Conservation (phyloP, 805 yeast species). For the Nakazawaea peltata region DNA sequence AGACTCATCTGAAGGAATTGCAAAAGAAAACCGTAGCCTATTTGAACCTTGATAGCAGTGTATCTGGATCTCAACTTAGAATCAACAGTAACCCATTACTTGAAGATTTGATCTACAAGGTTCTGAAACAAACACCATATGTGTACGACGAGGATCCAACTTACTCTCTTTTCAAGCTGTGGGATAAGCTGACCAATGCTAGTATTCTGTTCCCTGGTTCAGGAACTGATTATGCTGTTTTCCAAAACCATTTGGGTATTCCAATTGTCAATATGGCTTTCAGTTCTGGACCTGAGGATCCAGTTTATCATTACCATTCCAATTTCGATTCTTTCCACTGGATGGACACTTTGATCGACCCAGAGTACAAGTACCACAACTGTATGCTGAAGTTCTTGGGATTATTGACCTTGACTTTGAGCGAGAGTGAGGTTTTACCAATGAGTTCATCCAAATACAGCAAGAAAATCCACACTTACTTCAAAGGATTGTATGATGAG, state of each 20-base stretch:
- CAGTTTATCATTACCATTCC: conserved; percentile 52
- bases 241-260: conserved; percentile 60
- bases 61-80: conserved; percentile 40
- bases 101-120: conserved; percentile 32
- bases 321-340: conserved; percentile 51
- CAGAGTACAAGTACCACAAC: conserved; percentile 44
- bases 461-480: conserved; percentile 29
- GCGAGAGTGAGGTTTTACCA: conserved; percentile 50
- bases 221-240: conserved; percentile 48
- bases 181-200: conserved; percentile 27
- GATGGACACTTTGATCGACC: conserved; percentile 45
- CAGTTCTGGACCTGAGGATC: conserved; percentile 29
- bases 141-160: conserved; percentile 27
- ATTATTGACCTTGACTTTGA: conserved; percentile 39
- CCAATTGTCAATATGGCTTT: conserved; percentile 51
- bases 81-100: conserved; percentile 53
- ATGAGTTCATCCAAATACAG: conserved; percentile 42
- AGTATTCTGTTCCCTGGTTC: conserved; percentile 36
- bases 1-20: conserved; percentile 31
- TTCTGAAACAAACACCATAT: conserved; percentile 38
- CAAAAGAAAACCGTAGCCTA: conserved; percentile 39
- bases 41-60: conserved; percentile 43
- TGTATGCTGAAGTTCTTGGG: conserved; percentile 55
- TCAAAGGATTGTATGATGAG: conserved; percentile 15
- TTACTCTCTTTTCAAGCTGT: conserved; percentile 39